A percentile compares a stretch with the other conserved stretches of the same genome.
Conservation (phyloP, 2,329 filamentous ascomycete species). For the Colletotrichum agaves region DNA sequence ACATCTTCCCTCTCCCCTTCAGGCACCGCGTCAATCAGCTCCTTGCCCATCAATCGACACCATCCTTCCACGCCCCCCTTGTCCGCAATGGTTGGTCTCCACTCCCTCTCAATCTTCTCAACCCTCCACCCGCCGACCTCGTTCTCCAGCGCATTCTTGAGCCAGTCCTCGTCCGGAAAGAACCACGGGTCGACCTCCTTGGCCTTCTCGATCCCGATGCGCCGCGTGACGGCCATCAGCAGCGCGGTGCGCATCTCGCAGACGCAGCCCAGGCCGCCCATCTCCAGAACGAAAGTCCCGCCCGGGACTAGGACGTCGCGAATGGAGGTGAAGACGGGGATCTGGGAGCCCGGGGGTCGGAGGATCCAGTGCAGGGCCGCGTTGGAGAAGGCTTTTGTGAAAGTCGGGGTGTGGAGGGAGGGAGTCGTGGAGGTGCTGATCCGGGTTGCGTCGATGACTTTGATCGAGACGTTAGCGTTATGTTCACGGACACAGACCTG, state of each 20-base stretch:
- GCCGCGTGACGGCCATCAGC: slow-evolving; percentile 61
- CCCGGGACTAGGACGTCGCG: slow-evolving; percentile 62
- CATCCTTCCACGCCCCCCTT: slow-evolving; percentile 72
- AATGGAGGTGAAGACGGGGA: slow-evolving; percentile 64
- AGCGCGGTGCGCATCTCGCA: slow-evolving; percentile 70
- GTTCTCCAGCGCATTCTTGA: slow-evolving; percentile 53
- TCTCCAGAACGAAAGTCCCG: slow-evolving; percentile 74
- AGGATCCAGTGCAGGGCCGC: slow-evolving; percentile 77
- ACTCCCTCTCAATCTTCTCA: slow-evolving; percentile 69
- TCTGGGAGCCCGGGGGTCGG: slow-evolving; percentile 53
- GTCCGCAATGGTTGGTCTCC: slow-evolving; percentile 70
- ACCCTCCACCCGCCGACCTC: slow-evolving; percentile 60
- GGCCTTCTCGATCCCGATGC: slow-evolving; percentile 61
- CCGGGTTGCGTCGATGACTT: slow-evolving; percentile 59
- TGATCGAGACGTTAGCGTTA: not conserved
- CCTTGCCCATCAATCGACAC: slow-evolving; percentile 71
- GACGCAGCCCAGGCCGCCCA: slow-evolving; percentile 77
- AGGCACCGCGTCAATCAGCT: slow-evolving; percentile 65
- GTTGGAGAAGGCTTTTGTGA: slow-evolving; percentile 72
- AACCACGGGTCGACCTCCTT: slow-evolving; percentile 72
- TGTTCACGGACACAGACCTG: no score
- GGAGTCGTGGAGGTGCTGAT: slow-evolving; percentile 43
- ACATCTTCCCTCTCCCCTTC: slow-evolving; percentile 60
- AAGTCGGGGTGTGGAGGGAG: slow-evolving; percentile 40
- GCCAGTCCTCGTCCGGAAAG: slow-evolving; percentile 74